Conservation (phyloP, 306 rosid species). For the Luffa aegyptiaca region DNA sequence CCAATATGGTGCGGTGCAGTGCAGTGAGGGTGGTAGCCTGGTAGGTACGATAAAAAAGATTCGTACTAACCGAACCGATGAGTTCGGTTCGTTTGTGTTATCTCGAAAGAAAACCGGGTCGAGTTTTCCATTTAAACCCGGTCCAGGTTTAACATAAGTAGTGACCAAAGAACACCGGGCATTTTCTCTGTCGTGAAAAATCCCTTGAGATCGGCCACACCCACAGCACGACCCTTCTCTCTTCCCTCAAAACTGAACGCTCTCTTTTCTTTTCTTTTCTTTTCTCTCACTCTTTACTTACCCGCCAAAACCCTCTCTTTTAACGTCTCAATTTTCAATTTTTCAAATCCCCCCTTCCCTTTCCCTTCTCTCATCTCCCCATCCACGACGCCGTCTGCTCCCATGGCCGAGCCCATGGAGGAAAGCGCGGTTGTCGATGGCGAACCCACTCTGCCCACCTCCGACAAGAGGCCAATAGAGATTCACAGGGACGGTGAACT, state of each 20-base stretch:
- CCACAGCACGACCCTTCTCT: neutral
- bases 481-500: constrained; percentile 26
- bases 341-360: constrained; percentile 15
- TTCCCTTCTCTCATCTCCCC: constrained; percentile 1
- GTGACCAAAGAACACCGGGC: neutral
- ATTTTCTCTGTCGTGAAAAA: neutral
- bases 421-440: constrained; percentile 14
- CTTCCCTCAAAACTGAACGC: neutral
- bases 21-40: no score
- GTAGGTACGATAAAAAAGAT: no score
- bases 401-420: constrained; percentile 4
- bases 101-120: no score
- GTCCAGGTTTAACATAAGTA: neutral
- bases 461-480: constrained; percentile 28
- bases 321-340: constrained; percentile 12
- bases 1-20: no score
- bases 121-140: neutral
- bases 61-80: no score
- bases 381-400: constrained; percentile 13
- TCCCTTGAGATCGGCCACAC: neutral
- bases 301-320: constrained; percentile 26
- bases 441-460: constrained; percentile 4
- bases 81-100: neutral
- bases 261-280: neutral
- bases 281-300: neutral